Evolutionary conservation across 169 alveolate species (phyloP), one percentile per base, ranked within the genome.

Genomic region (Cryptosporidium sp.): DNA sequence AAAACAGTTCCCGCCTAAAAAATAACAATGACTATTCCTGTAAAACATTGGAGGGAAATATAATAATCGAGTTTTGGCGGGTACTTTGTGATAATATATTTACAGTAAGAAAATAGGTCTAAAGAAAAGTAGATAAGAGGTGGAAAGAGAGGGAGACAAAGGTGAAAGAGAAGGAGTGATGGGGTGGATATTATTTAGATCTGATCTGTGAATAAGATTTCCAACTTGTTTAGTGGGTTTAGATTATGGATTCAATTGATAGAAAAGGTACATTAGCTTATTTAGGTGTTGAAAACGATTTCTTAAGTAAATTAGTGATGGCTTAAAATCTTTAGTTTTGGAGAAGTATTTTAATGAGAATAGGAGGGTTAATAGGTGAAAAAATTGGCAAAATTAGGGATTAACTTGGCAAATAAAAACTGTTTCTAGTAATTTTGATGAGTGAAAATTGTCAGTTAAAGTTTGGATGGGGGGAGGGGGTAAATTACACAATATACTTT

Each of bases 401-500:
- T 4, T 16, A 48, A 0, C 55, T 16, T 14, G 35, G 39, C 14
- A n/a, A 55, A 26, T 23, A 55, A n/a, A 55, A 55, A n/a, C 12
- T 8, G 2, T 8, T 55, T 55, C 67, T 2, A 55, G 67, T 55
- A 55, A 55, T 9, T 55, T 26, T 55, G 37, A 55, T 9, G 10
- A 26, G 67, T 21, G 67, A n/a, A 26, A 55, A 55, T n/a, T 55
- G 48, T 0, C 7, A 12, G 67, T 55, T 26, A 55, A 26, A 55
- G 5, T 55, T n/a, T 9, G 67, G 67, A 26, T 55, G 67, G 37
- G 67, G 67, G 67, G 67, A 23, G 37, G 67, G 69, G 71, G 48
- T 26, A 65, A 37, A 65, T 16, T 35, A 65, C 71, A 65, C 4
- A 55, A 52, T 52, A 23, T 55, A 55, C 12, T 26, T 48, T 14